Evolutionary conservation across 2,329 filamentous ascomycete species (phyloP), one percentile per base, ranked within the genome.

Genomic region (Talaromyces atroroseus): DNA sequence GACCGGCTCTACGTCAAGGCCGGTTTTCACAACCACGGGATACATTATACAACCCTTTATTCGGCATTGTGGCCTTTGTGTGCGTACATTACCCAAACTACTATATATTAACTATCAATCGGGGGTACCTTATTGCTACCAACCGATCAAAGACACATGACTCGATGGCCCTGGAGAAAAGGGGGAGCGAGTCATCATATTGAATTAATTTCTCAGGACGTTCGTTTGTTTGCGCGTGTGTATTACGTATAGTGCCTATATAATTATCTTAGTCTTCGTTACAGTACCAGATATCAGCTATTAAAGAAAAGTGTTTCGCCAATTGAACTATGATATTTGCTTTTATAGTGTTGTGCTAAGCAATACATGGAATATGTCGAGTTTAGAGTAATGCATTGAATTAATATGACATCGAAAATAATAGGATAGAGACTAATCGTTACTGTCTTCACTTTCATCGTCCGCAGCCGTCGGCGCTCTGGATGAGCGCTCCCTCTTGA

Each of bases 401-500:
- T n/a, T n/a, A n/a, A n/a, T n/a, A n/a, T 29, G 26, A 29, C 8
- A 29, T 29, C 26, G 26, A n/a, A n/a, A n/a, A n/a, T n/a, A n/a
- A n/a, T n/a, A n/a, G n/a, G n/a, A n/a, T n/a, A n/a, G 26, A 29
- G 26, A 29, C n/a, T 58, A 42, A 34, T 55, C 45, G 21, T 29
- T 32, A 47, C 51, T 42, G 11, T 53, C 55, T 14, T 57, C 40
- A 44, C 46, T 57, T 12, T 47, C 54, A 42, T 57, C 54, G 6
- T 47, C 44, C 3, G 7, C 29, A 40, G 10, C 46, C 16, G 40
- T 40, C 18, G 45, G 51, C 18, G 50, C 56, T 29, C 50, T 45
- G 32, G 56, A 54, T 16, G 52, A 47, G 40, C 38, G 49, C 46
- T 54, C 52, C 20, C 51, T 38, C 46, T 59, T 61, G 23, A 58